phyloP scores from a whole-genome alignment of 2,329 filamentous ascomycete species.

The Proliferodiscus dingleyae region DNA sequence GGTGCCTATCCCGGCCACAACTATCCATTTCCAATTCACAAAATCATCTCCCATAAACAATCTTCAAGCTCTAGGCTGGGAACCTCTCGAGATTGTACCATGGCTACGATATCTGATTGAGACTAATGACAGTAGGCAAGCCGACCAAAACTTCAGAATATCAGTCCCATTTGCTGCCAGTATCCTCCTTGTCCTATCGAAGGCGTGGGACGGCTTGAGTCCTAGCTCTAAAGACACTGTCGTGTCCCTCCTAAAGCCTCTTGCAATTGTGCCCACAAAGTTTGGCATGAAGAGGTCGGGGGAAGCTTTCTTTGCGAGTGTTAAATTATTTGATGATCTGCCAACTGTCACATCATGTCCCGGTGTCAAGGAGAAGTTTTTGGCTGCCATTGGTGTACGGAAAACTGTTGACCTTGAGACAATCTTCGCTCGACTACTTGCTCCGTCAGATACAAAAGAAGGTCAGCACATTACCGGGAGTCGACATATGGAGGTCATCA shows the following conservation, averaged over 20 bases:
- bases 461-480: slow-evolving; percentile 53
- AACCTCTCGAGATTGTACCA: slow-evolving; percentile 73
- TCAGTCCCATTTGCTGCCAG: slow-evolving; percentile 71
- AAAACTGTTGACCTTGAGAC: slow-evolving; percentile 94
- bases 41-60: slow-evolving; percentile 61
- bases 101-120: slow-evolving; percentile 83
- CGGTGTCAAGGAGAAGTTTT: slow-evolving; percentile 84
- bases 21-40: slow-evolving; percentile 81
- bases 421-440: slow-evolving; percentile 82
- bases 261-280: slow-evolving; percentile 83
- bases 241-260: slow-evolving; percentile 56
- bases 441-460: slow-evolving; percentile 46
- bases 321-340: slow-evolving; percentile 91
- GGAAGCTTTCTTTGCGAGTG: slow-evolving; percentile 89
- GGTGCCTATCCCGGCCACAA: slow-evolving; percentile 73
- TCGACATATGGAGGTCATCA: slow-evolving; percentile 93
- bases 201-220: slow-evolving; percentile 81
- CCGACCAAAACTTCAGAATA: slow-evolving; percentile 65
- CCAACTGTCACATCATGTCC: slow-evolving; percentile 73
- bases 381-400: slow-evolving; percentile 77
- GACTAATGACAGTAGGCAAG: slow-evolving; percentile 51
- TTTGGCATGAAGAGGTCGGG: slow-evolving; percentile 78
- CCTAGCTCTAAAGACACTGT: slow-evolving; percentile 61
- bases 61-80: slow-evolving; percentile 79
- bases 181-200: slow-evolving; percentile 76